Evolutionary conservation across 306 rosid genomes (phyloP).

Genomic region (Casuarina cunninghamiana): DNA sequence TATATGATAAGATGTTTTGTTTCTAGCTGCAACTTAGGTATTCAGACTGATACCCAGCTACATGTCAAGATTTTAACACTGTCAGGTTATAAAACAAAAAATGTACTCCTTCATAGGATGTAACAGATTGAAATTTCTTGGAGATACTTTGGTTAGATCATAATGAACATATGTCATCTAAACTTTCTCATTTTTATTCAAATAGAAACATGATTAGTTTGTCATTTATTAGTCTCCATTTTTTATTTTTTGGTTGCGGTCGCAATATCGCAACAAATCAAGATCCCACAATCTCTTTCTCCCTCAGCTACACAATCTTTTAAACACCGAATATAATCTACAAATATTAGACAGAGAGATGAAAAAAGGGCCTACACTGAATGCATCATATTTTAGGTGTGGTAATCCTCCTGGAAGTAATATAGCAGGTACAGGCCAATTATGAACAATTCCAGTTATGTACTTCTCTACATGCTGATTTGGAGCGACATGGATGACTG

Average conservation of each 20-base stretch:
- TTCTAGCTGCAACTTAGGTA: background rate
- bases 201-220: background rate
- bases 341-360: slow-evolving; percentile 4
- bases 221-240: background rate
- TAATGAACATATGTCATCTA: background rate
- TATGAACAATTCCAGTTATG: slow-evolving; percentile 42
- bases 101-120: background rate
- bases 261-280: background rate
- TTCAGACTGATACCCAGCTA: background rate
- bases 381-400: slow-evolving; percentile 71
- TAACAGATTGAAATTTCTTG: background rate
- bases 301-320: background rate
- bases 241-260: background rate
- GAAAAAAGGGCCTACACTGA: slow-evolving; percentile 59
- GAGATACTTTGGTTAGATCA: background rate
- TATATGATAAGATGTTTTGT: background rate
- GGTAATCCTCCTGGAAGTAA: slow-evolving; percentile 70
- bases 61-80: background rate
- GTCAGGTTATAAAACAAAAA: background rate
- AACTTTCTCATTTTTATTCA: background rate
- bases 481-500: slow-evolving; percentile 74
- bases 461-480: slow-evolving; percentile 63
- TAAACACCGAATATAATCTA: background rate
- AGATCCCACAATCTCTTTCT: background rate
- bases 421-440: slow-evolving; percentile 74